phyloP scores from a whole-genome alignment of 1,284 basidiomycete genomes.

The Athelia psychrophila region DNA sequence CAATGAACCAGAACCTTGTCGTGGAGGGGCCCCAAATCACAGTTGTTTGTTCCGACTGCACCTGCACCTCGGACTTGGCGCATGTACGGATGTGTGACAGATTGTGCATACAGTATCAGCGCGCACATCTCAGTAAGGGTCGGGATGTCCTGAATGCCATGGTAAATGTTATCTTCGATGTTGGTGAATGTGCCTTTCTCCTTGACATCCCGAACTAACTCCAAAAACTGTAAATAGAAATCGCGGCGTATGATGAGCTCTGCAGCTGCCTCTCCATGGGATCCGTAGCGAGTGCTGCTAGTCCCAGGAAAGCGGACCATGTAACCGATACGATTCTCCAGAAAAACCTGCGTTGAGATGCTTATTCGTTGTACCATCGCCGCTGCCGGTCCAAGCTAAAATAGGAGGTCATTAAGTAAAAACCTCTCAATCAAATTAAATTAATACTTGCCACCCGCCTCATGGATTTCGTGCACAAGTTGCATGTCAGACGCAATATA shows the following conservation, averaged over 20 bases:
- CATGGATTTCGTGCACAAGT: constrained; percentile 11
- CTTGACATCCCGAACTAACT: constrained; percentile 22
- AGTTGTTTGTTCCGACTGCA: neutral
- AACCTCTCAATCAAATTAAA: neutral
- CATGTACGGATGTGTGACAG: constrained; percentile 3
- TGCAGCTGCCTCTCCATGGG: constrained; percentile 7
- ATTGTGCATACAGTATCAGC: constrained; percentile 1
- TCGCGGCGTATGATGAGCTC: constrained; percentile 4
- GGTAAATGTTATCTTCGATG: constrained; percentile 27
- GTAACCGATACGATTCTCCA: constrained; percentile 9
- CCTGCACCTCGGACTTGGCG: neutral
- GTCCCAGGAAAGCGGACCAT: constrained; percentile 9
- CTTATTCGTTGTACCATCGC: constrained; percentile 20
- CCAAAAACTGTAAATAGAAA: constrained; percentile 17
- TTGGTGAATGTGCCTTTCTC: constrained; percentile 16
- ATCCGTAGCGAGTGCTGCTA: constrained; percentile 12
- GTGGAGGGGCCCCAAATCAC: constrained; percentile 4
- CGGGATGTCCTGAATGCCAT: constrained; percentile 17
- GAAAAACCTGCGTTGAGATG: constrained; percentile 13
- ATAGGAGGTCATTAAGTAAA: neutral
- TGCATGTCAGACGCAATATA: constrained; percentile 16
- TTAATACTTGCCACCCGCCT: constrained; percentile 7
- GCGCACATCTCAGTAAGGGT: constrained; percentile 3
- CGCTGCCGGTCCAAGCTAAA: constrained; percentile 14
- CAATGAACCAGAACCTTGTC: constrained; percentile 9